Evolutionary conservation across 2,329 filamentous ascomycete species (phyloP), one percentile per base, ranked within the genome.

Genomic region (Didymosphaeria variabile): DNA sequence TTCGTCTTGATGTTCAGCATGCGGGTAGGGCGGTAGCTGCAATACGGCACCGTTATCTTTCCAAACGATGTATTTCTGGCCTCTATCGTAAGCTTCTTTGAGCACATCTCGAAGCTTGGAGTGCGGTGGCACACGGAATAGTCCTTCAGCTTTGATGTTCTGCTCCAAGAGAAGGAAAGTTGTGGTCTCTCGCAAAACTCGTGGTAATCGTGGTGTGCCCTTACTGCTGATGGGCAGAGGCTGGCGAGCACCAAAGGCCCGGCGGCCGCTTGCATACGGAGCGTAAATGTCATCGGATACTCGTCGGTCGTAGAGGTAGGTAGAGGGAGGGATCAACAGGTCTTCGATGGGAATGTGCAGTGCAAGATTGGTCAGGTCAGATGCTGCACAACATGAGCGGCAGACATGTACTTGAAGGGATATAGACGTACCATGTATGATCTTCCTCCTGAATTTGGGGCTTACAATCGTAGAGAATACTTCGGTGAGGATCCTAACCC

Each of bases 381-480:
- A 84, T 61, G 85, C 83, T 83, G 63, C 45, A 46, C 17, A 21
- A 40, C 23, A 63, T 71, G 54, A 73, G 67, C 60, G 29, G 53
- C 31, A 53, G 57, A 52, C 17, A 29, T 29, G 26, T 29, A 21
- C 31, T 12, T 12, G 9, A 40, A 21, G 44, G 7, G 45, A 13
- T 10, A 12, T 3, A 46, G n/a, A 64, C 80, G 61, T 74, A 83
- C 81, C 75, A 68, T 86, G 84, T n/a, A 85, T 77, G 46, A 86
- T 84, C 77, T 87, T 87, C 70, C 83, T 80, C 71, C 83, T 77
- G 67, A 86, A 86, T 68, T 87, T 87, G 36, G 83, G 83, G 61
- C 83, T 85, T 21, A 86, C 84, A 55, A 87, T 83, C 29, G 84
- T 85, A 3, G 83, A 84, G 72, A 87, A 84, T 58, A 86, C 81